Evolutionary conservation across 2,329 filamentous ascomycete species (phyloP).

Genomic region (Pestalotiopsis sp.): DNA sequence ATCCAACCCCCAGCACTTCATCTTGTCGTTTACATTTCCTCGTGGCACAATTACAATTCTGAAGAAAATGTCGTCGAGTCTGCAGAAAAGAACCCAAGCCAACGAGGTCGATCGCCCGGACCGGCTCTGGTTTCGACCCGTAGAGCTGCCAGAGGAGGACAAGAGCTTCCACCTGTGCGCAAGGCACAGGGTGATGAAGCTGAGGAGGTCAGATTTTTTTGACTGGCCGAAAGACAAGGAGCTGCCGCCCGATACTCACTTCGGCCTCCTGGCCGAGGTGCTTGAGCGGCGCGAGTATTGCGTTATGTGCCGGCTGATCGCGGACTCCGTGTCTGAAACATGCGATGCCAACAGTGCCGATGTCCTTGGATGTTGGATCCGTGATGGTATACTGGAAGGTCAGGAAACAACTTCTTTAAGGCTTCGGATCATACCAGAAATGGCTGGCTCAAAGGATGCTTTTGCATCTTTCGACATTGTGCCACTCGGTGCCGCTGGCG

Average conservation of each 20-base stretch:
- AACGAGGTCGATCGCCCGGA: neutral
- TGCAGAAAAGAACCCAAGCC: neutral
- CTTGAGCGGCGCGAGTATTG: slow-evolving; percentile 6
- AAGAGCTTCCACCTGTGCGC: slow-evolving; percentile 9
- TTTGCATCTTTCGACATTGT: neutral
- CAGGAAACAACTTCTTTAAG: neutral
- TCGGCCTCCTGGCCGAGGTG: slow-evolving; percentile 11
- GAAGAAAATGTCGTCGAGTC: neutral
- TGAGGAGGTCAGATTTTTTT: neutral
- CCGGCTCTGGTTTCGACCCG: neutral
- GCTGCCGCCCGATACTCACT: slow-evolving; percentile 8
- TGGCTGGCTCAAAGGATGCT: neutral
- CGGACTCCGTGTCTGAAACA: slow-evolving; percentile 7
- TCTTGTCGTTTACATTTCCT: neutral
- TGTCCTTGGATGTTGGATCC: neutral
- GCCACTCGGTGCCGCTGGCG: neutral
- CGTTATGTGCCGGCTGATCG: slow-evolving; percentile 9
- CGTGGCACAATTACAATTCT: neutral
- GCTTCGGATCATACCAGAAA: neutral
- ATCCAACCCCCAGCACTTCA: too few species aligned
- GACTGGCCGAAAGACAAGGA: neutral
- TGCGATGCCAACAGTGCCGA: too few species aligned
- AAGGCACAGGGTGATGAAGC: slow-evolving; percentile 6
- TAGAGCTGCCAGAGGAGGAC: slow-evolving; percentile 7
- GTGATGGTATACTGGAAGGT: neutral